phyloP scores from a whole-genome alignment of 495 filamentous ascomycete species.

The Podospora anserina region DNA sequence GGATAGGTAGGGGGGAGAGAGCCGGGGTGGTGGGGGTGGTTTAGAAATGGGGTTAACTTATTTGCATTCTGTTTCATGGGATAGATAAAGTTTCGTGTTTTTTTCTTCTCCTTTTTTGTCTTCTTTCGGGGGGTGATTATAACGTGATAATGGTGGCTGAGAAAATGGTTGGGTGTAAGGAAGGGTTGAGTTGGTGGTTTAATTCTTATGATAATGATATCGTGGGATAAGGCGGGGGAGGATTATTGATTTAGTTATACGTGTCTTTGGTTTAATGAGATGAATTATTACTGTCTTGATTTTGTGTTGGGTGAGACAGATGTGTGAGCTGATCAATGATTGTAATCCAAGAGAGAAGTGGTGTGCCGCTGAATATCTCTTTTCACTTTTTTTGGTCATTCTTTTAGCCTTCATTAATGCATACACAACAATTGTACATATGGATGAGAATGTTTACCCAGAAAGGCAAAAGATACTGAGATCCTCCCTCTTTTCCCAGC shows the following conservation, averaged over 20 bases:
- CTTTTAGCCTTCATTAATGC: neutral
- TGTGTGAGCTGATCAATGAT: too few relatives aligned
- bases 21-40: neutral
- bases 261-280: neutral
- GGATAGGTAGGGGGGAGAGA: neutral
- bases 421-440: neutral
- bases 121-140: neutral
- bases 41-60: neutral
- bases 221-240: neutral
- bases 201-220: neutral
- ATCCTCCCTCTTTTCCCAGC: neutral
- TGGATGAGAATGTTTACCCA: slow-evolving; percentile 2
- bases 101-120: neutral
- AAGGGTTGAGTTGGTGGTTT: neutral
- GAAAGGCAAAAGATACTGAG: neutral
- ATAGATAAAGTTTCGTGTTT: neutral
- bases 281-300: neutral
- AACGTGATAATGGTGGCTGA: neutral
- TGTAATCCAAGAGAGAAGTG: too few relatives aligned
- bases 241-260: neutral
- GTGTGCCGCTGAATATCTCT: too few relatives aligned
- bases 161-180: neutral
- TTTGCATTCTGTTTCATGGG: slow-evolving; percentile 1
- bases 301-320: too few relatives aligned
- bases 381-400: neutral